phyloP scores from a whole-genome alignment of 2,329 filamentous ascomycete genomes.

The Pseudofabraea citricarpa region DNA sequence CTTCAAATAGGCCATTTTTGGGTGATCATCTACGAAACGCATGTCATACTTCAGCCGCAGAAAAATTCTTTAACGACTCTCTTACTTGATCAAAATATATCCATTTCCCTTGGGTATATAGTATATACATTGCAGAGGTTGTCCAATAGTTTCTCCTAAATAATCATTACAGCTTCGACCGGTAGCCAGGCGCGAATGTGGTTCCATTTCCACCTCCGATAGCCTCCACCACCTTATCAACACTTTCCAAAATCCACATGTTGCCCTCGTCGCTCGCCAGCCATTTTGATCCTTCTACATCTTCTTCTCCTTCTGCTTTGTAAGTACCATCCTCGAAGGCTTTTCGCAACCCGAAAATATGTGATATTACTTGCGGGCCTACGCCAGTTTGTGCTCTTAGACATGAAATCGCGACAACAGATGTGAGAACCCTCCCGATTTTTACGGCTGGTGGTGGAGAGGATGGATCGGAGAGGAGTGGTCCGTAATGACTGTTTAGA shows the following conservation, averaged over 20 bases:
- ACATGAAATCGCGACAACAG: conserved; percentile 68
- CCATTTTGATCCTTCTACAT: conserved; percentile 50
- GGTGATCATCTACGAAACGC: no score
- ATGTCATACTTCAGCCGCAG: no score
- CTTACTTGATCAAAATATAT: no score
- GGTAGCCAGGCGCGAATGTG: conserved; percentile 49
- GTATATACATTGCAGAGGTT: no score
- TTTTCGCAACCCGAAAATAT: conserved; percentile 77
- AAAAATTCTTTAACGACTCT: no score
- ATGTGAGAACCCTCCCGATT: conserved; percentile 68
- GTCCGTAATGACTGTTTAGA: conserved; percentile 68
- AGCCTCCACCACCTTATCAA: conserved; percentile 55
- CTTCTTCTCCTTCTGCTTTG: conserved; percentile 39
- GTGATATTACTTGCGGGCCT: conserved; percentile 74
- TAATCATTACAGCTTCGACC: conserved; percentile 36
- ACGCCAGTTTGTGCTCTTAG: conserved; percentile 76
- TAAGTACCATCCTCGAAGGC: conserved; percentile 63
- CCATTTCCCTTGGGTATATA: no score
- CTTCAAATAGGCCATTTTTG: no score
- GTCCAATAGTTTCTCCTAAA: no score
- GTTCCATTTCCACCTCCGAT: conserved; percentile 43
- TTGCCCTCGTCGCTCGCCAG: conserved; percentile 61
- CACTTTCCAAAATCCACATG: conserved; percentile 55
- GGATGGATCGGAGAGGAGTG: conserved; percentile 65
- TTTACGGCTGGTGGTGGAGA: conserved; percentile 37